A percentile compares a stretch with the other conserved stretches of the same genome.
Conservation (phyloP, 768 basidiomycete genomes). For the Podaxis carcinomalis region DNA sequence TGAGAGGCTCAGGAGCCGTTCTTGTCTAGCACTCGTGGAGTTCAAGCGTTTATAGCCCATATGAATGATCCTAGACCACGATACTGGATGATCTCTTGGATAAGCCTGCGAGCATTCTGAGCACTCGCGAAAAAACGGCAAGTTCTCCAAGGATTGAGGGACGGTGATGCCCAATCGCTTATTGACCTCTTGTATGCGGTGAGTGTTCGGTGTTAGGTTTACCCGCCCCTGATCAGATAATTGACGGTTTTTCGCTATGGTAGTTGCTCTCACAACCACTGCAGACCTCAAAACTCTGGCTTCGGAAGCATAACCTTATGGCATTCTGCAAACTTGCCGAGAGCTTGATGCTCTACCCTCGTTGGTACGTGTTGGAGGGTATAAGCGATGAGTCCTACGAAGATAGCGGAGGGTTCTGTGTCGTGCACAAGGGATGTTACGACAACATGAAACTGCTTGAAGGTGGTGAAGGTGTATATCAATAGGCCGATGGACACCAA, state of each 20-base stretch:
- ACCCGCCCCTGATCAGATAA: background rate
- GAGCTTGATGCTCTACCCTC: slow-evolving; percentile 23
- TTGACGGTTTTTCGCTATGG: background rate
- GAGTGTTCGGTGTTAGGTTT: background rate
- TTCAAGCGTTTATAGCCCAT: too few species aligned
- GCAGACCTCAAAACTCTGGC: background rate
- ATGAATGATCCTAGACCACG: too few species aligned
- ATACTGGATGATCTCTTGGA: background rate
- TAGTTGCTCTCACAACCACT: background rate
- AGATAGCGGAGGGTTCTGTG: slow-evolving; percentile 23
- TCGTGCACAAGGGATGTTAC: slow-evolving; percentile 22
- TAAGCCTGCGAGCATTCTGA: background rate
- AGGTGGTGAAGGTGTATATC: slow-evolving; percentile 22
- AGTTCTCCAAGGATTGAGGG: background rate
- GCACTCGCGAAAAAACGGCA: background rate
- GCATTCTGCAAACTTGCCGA: slow-evolving; percentile 16
- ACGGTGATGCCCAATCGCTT: background rate
- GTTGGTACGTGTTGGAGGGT: slow-evolving; percentile 18
- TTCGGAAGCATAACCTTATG: background rate
- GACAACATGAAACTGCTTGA: slow-evolving; percentile 17
- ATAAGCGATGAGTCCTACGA: slow-evolving; percentile 12
- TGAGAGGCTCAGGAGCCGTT: too few species aligned
- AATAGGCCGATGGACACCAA: slow-evolving; percentile 11
- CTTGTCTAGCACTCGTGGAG: too few species aligned
- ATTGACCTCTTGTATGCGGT: background rate